Evolutionary conservation across 805 yeast species (phyloP), one percentile per base, ranked within the genome.

Genomic region (Debaryomyces maramus): DNA sequence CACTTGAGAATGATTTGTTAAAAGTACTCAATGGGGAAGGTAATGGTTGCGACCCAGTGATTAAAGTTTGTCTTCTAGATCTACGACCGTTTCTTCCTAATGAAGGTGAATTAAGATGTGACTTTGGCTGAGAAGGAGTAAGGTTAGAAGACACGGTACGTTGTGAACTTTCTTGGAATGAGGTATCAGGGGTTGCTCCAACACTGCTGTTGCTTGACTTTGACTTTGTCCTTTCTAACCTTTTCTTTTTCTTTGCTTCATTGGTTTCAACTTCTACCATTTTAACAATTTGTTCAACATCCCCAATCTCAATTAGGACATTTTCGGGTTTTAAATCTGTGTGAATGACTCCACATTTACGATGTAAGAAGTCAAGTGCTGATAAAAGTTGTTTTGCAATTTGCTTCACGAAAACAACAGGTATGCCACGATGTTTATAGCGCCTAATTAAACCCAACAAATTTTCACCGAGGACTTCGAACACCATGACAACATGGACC

Each of bases 401-500:
- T 58, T 85, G 91, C 61, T 87, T 85, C 26, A 87, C 93, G 52
- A 85, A 77, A 16, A 75, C 73, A 22, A 79, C 58, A 2, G 96
- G 95, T n/a, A 88, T 76, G 16, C 95, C 91, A 47, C 85, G 73
- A 62, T 85, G 88, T 56, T 77, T 76, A 51, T 78, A 90, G 41
- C 90, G 73, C 47, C 87, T 77, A 43, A 91, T 88, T 50, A 93
- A 70, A 15, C 96, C 90, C 38, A 93, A 68, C 50, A 93, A 62
- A 58, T 89, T 91, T 61, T 93, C 99, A 15, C 99, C 99, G 46
- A 93, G 70, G 0, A 93, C 96, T 65, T 93, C 99, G 61, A 93
- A 93, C 1, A 91, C 97, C 98, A 93, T 93, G 43, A 93, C 91
- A 8, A 89, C 83, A 63, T 93, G 99, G 2, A 77, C 73, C 1